Evolutionary conservation across 306 rosid species (phyloP).

Genomic region (Cyclanthera cordifolia): DNA sequence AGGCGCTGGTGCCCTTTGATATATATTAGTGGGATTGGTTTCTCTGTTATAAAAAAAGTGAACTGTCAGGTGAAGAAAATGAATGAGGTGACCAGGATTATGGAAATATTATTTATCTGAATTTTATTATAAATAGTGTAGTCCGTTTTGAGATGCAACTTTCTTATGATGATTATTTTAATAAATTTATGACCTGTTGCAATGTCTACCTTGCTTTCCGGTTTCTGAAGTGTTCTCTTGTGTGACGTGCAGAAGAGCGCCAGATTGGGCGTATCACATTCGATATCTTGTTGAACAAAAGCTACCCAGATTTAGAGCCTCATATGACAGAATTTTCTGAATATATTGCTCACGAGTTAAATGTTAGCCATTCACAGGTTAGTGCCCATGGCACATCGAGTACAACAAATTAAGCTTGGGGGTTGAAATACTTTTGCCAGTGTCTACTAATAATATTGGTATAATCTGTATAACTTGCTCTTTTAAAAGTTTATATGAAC

Average conservation of each 20-base stretch:
- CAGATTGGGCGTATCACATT: constrained; percentile 55
- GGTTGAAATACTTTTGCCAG: neutral
- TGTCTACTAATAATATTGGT: neutral
- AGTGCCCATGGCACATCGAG: constrained; percentile 17
- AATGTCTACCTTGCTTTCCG: neutral
- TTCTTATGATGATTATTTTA: neutral
- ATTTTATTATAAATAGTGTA: neutral
- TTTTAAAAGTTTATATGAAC: neutral
- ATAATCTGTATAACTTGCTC: neutral
- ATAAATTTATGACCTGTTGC: neutral
- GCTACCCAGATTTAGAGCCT: constrained; percentile 59
- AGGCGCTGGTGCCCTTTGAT: too few relatives aligned
- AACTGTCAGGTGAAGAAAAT: neutral
- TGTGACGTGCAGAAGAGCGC: constrained; percentile 38
- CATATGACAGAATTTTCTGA: constrained; percentile 42
- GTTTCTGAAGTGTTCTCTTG: neutral
- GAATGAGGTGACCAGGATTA: neutral
- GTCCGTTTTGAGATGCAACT: neutral
- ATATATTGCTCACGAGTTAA: constrained; percentile 59
- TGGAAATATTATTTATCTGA: neutral
- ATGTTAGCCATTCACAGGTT: constrained; percentile 69
- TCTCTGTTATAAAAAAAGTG: too few relatives aligned
- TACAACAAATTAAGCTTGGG: too few relatives aligned
- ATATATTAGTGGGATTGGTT: too few relatives aligned
- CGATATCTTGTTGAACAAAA: constrained; percentile 49